Base-by-base conservation (phyloP, 2,329 filamentous ascomycete genomes). In the Thelonectria olida region DNA sequence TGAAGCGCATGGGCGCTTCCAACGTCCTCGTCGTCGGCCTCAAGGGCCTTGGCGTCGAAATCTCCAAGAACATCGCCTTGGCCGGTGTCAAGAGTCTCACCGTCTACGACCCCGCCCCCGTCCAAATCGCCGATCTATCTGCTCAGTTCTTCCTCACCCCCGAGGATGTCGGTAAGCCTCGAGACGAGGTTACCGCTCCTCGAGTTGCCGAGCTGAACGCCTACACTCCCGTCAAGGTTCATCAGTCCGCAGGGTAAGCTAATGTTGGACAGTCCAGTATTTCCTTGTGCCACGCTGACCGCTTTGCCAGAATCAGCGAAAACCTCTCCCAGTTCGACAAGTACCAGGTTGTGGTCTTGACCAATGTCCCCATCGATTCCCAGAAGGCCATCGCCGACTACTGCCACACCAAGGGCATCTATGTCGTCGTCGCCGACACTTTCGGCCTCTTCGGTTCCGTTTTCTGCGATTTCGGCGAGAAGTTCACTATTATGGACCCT, bases 1-100 rank as follows among this genome's bases (percentile, higher is more conserved):
- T 99, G 96, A 98, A 97, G 85, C 93, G 96, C 74, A 99, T 99
- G 96, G 88, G 94, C 74, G 92, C 93, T 64, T 98, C 96, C 56
- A 96, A 98, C 75, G 88, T 99, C 62, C 91, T 99, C 54, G 85
- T 99, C 58, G 91, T 95, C 64, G 96, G 96, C 66, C 83, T 98
- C 69, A 95, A 96, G 78, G 96, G 96, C 52, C 87, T 99, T 39
- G 96, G 96, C 82, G 95, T 97, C 57, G 96, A 99, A 81, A 96
- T 99, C 72, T 95, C 96, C 74, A 99, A 99, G 86, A 99, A 99
- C 74, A 93, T 99, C 74, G 96, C 96, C 62, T 90, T 99, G 71
- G 96, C 96, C 71, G 96, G 96, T 77, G 96, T 99, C 80, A 99
- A 99, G 85, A 97, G 94, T 74, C 82, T 99, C 69, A 96, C 95